phyloP scores from a whole-genome alignment of 1,284 basidiomycete genomes.

The Mycena citricolor region DNA sequence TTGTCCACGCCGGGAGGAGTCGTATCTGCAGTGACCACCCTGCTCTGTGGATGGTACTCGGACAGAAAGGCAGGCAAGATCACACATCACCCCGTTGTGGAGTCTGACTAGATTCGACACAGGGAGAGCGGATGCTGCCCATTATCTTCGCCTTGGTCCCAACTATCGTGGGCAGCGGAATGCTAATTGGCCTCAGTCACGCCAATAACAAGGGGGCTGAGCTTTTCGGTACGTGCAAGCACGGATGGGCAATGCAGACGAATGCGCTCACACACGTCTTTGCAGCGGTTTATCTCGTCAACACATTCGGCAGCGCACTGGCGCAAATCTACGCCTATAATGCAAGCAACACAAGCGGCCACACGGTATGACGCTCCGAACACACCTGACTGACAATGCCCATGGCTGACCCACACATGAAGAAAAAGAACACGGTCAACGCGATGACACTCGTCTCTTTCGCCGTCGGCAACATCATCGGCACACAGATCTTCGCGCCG shows the following conservation, averaged over 20 bases:
- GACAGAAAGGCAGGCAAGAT: constrained; percentile 49
- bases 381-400: too few species aligned
- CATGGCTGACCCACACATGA: background rate
- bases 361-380: constrained; percentile 36
- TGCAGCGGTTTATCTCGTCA: constrained; percentile 46
- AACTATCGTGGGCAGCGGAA: constrained; percentile 58
- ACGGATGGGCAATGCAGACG: too few species aligned
- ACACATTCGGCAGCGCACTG: constrained; percentile 59
- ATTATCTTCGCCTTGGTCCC: constrained; percentile 62
- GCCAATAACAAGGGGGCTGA: constrained; percentile 51
- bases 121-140: constrained; percentile 65
- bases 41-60: constrained; percentile 63
- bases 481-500: constrained; percentile 61
- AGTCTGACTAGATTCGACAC: background rate
- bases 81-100: background rate
- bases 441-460: constrained; percentile 60
- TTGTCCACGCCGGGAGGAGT: constrained; percentile 59
- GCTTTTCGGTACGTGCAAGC: constrained; percentile 54
- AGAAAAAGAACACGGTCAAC: constrained; percentile 66
- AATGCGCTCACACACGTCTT: background rate
- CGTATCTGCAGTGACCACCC: constrained; percentile 46
- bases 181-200: constrained; percentile 58
- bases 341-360: constrained; percentile 63
- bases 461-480: constrained; percentile 58
- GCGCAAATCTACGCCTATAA: constrained; percentile 67